Base-by-base conservation (phyloP, 2,329 filamentous ascomycete species). In the Pezicula carpinea region DNA sequence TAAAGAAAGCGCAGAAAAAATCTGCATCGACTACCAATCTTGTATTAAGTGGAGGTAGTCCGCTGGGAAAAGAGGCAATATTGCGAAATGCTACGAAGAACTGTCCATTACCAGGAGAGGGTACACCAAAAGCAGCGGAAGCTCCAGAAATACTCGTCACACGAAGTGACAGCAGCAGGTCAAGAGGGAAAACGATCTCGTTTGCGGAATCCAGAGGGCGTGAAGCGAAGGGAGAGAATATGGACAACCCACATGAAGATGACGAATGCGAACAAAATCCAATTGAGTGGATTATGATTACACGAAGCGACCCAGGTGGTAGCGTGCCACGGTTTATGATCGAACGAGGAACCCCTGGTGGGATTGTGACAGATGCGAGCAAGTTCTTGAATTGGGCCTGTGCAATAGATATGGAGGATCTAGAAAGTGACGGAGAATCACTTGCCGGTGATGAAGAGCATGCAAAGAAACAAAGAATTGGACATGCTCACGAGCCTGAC, bases 281-380 rank as follows among this genome's bases (percentile, higher is more conserved):
- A 0, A 76, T 88, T 1, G 83, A 87, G 61, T 88, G 84, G 84
- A 82, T 86, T 48, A 87, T 87, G 84, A 75, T 88, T 36, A 87
- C 83, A 5, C 69, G 84, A 44, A 84, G 80, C 63, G 83, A 87
- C 59, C 83, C 84, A n/a, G 84, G 84, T 21, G 84, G 84, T 22
- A 85, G 76, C 44, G 84, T 87, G 19, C 84, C 84, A 3, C 73
- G 81, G 22, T 88, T 85, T 66, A 80, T 88, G 76, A 81, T 87
- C 18, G 84, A 87, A 57, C 72, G 83, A 56, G 82, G 81, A 18
- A 87, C 84, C 0, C 83, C 84, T 1, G 72, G 70, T 19, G 80
- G 80, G 38, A 86, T 87, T 53, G 74, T 83, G 15, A 65, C 69
- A 8, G 84, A 87, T 63, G 79, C 83, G 0, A 71, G 72, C 52